Conservation (phyloP, 768 basidiomycete genomes). For the Podaxis pistillaris region DNA sequence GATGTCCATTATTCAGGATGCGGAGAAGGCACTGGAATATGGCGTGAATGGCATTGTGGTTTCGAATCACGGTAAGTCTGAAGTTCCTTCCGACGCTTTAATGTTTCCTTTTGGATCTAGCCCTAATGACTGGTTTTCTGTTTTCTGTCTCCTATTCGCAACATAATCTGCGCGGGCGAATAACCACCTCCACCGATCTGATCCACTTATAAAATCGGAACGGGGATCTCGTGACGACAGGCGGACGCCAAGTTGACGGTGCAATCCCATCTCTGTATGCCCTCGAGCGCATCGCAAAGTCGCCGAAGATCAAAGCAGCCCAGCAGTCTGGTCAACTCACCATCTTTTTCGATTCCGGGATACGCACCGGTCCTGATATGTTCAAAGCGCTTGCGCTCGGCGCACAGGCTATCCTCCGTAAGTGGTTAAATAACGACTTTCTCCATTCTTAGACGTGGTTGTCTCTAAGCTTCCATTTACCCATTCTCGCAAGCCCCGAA, state of each 20-base stretch:
- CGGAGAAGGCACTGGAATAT: conserved; percentile 61
- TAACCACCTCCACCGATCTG: not conserved
- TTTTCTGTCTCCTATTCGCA: not conserved
- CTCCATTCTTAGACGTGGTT: not conserved
- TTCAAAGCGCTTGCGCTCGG: conserved; percentile 85
- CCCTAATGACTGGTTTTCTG: not conserved
- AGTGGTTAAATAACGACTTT: conserved; percentile 26
- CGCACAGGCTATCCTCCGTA: conserved; percentile 76
- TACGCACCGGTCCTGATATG: conserved; percentile 81
- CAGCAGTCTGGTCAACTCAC: conserved; percentile 62
- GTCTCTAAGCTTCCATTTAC: too few relatives aligned
- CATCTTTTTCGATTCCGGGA: conserved; percentile 77
- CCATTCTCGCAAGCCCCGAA: not conserved
- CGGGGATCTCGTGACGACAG: conserved; percentile 28
- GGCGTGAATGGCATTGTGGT: conserved; percentile 75
- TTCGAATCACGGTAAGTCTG: conserved; percentile 68
- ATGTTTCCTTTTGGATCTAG: not conserved
- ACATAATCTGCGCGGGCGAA: not conserved
- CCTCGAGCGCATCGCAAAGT: conserved; percentile 65
- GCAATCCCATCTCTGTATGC: conserved; percentile 72
- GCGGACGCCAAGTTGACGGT: conserved; percentile 77
- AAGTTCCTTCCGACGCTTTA: not conserved
- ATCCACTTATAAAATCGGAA: conserved; percentile 1
- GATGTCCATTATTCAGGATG: conserved; percentile 42
- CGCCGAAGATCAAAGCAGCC: conserved; percentile 53